phyloP scores from a whole-genome alignment of 2,329 filamentous ascomycete genomes.

The Aspergillus caelatus region DNA sequence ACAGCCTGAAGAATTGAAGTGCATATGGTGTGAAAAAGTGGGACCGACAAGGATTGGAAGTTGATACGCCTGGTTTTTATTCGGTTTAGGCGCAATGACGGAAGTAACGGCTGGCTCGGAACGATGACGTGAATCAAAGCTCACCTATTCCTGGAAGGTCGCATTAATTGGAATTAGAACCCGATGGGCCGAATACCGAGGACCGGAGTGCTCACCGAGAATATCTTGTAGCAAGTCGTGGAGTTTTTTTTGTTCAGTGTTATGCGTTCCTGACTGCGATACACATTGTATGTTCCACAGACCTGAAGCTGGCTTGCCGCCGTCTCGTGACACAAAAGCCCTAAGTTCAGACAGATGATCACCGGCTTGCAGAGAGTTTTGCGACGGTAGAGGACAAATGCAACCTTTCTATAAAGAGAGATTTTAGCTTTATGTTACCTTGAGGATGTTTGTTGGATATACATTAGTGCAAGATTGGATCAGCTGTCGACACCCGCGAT shows the following conservation, averaged over 20 bases:
- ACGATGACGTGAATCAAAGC: neutral
- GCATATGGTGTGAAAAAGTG: no score
- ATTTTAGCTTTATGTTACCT: neutral
- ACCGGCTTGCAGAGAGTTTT: neutral
- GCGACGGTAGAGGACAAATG: neutral
- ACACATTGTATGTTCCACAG: neutral
- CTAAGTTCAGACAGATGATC: neutral
- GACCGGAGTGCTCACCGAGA: no score
- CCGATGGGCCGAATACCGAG: neutral
- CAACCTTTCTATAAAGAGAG: neutral
- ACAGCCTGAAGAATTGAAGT: neutral
- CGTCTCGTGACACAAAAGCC: neutral
- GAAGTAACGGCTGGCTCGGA: neutral
- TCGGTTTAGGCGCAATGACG: neutral
- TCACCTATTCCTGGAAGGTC: no score
- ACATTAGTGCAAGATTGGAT: neutral
- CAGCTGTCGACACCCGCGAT: neutral
- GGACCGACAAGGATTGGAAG: no score
- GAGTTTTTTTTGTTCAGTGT: neutral
- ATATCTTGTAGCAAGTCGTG: neutral
- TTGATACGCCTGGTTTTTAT: no score
- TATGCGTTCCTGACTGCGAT: neutral
- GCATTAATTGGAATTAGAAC: neutral
- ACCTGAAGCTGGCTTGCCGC: neutral
- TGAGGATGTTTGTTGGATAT: neutral